Base-by-base conservation (phyloP, 2,329 filamentous ascomycete genomes). In the Aspergillus texensis region DNA sequence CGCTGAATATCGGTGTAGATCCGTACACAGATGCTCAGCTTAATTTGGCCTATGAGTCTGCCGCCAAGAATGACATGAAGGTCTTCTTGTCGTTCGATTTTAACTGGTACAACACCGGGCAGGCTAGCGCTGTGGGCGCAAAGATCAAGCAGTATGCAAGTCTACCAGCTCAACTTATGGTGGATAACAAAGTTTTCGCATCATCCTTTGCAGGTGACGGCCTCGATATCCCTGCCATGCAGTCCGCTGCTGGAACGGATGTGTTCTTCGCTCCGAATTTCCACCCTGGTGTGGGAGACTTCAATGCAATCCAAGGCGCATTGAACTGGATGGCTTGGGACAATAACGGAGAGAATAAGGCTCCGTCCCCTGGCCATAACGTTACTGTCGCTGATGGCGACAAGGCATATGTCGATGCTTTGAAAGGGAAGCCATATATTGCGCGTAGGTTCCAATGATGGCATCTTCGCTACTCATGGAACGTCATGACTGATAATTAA, bases 61-160 rank as follows among this genome's bases (percentile, higher is more conserved):
- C 84, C 3, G 77, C 79, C 11, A 75, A 75, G 9, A 74, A 77
- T 62, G 73, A 75, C 54, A 84, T 86, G 78, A 84, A 85, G 60
- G 82, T 85, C 16, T 85, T 86, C 60, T 80, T 87, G 65, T 86
- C 84, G 1, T 87, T 86, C 65, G 85, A 86, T 74, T 86, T 85
- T 71, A 84, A 84, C 74, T 81, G 81, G 79, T 83, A 78, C 73
- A 63, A 70, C 34, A 68, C 70, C 8, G 63, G 69, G 12, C 72
- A 83, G 48, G 78, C 78, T 1, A 72, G 71, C 9, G 75, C 73
- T 14, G 79, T 83, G 21, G 83, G 82, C 1, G 69, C 74, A 52
- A 83, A 82, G 68, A 77, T 86, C 61, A 78, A 77, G 14, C 73
- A 81, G 62, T 86, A 84, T 62, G 79, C 75, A 2, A 71, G 69